Percentiles rank a stretch among this genome's conserved stretches.
phyloP scores from a whole-genome alignment of 176 grass and related monocot genomes.

The Triticum timopheevii region DNA sequence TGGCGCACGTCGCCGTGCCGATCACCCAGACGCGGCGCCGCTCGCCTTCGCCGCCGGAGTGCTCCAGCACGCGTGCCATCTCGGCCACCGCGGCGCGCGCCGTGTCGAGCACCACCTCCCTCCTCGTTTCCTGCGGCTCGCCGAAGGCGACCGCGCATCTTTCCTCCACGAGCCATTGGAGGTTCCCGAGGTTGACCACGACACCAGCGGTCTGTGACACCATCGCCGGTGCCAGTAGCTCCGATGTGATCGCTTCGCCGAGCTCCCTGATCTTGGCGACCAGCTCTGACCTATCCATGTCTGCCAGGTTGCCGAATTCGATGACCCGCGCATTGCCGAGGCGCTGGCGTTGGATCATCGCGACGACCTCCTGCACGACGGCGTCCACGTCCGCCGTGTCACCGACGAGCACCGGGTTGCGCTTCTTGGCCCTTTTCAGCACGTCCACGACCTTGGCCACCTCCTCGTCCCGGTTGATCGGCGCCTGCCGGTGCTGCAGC shows the following conservation, averaged over 20 bases:
- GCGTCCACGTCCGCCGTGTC: constrained; percentile 59
- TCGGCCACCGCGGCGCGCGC: constrained; percentile 56
- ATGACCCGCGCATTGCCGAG: constrained; percentile 54
- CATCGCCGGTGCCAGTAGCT: constrained; percentile 20
- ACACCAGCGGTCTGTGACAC: constrained; percentile 20
- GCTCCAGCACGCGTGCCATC: constrained; percentile 47
- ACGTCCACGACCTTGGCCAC: constrained; percentile 62
- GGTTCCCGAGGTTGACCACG: constrained; percentile 74
- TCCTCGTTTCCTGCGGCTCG: constrained; percentile 22
- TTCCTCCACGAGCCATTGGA: constrained; percentile 79
- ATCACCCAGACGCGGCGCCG: constrained; percentile 66
- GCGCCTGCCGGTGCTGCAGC: constrained; percentile 37
- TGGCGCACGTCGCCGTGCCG: constrained; percentile 80
- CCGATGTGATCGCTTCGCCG: constrained; percentile 35
- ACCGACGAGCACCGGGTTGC: constrained; percentile 78
- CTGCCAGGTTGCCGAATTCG: constrained; percentile 33
- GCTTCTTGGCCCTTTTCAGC: constrained; percentile 48
- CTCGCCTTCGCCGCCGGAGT: constrained; percentile 25
- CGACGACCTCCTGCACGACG: constrained; percentile 57
- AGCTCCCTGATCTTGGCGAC: constrained; percentile 52
- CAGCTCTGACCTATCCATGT: constrained; percentile 42
- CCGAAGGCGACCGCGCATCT: neutral
- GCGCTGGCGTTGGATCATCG: constrained; percentile 47
- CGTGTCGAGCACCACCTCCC: constrained; percentile 46
- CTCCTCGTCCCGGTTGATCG: constrained; percentile 45